Base-by-base conservation (phyloP, 1,139 yeast genomes). In the Lodderomyces metapsilosis region DNA sequence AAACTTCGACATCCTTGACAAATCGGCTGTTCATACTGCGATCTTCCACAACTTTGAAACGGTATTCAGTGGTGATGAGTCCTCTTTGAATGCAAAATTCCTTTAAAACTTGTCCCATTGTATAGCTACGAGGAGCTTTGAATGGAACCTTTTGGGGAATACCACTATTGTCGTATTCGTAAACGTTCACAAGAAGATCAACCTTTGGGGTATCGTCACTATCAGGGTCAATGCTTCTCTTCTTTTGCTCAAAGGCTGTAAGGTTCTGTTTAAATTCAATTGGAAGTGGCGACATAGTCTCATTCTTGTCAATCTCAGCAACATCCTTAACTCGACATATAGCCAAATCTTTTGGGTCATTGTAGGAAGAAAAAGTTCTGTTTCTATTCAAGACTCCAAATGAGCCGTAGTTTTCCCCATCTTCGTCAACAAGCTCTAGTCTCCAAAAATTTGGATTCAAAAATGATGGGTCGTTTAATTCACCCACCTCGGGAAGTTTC, bases 341-440 rank as follows among this genome's bases (percentile, higher is more conserved):
- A 0, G 84, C 87, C 39, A 85, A 70, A 44, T 82, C 89, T 46
- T 73, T 78, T n/a, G 84, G 84, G 43, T 60, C 61, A 37, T 84
- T 83, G 52, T 84, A 80, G 0, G 86, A 74, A 3, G 76, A 62
- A 27, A 84, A 64, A 4, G 62, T 49, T 42, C 84, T 68, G 0
- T 74, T 66, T 49, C 91, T 64, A 38, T 79, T 84, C 41, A 85
- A 63, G 3, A 82, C 71, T 3, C 92, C 92, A 66, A 85, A 84
- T 20, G 84, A 78, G 23, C 84, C 87, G 51, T 82, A 84, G n/a
- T 81, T 77, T 43, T 84, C 89, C 6, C 92, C 92, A 56, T 84
- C 91, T 46, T 84, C 92, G 55, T 85, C 94, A 1, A 82, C 85
- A 35, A 84, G 62, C 45, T 81, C 84, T n/a, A 84, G 52, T 41